Base-by-base conservation (phyloP, 164 flowering plant species). In the Tetracentron sinense region DNA sequence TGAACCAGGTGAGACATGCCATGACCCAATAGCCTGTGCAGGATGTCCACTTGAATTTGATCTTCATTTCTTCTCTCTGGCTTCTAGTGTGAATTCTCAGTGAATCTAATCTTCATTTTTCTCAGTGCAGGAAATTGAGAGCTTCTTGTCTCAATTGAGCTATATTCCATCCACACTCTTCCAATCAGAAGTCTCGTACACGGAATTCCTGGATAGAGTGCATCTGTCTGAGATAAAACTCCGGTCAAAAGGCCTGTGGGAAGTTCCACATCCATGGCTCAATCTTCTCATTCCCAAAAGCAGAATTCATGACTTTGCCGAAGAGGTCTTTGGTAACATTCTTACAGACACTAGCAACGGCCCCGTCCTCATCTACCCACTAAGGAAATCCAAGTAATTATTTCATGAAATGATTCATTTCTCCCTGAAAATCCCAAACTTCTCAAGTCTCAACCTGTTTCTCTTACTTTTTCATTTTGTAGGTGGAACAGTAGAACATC, bases 181-280 rank as follows among this genome's bases (percentile, higher is more conserved):
- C 79, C 56, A 58, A 29, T 75, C 90, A 26, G 97, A 93, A 72
- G 95, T 85, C 44, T 68, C 94, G 0, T 91, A 87, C 54, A 63
- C 81, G 58, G 85, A 87, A 22, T 93, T 93, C 74, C 86, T 94
- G 20, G 84, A 94, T 61, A 79, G 97, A 69, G 97, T 94, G 33
- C 98, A 94, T 54, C 52, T 70, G 1, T 79, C 88, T 2, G 96
- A 94, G 78, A 67, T 72, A 46, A 83, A 87, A 68, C 93, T 94
- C 50, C 72, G 82, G 53, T 82, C 72, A 10, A 77, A 85, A 74
- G 95, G 92, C 12, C 69, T 86, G 25, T 91, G 97, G 98, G 90
- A 94, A 22, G 78, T 94, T 67, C 96, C 95, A 55, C 98, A 94
- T 58, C 96, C 98, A 55, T 94, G 98, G 98, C 78, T 94, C 53